phyloP scores from a whole-genome alignment of 75 land plant genomes.

The Sequoia sempervirens region DNA sequence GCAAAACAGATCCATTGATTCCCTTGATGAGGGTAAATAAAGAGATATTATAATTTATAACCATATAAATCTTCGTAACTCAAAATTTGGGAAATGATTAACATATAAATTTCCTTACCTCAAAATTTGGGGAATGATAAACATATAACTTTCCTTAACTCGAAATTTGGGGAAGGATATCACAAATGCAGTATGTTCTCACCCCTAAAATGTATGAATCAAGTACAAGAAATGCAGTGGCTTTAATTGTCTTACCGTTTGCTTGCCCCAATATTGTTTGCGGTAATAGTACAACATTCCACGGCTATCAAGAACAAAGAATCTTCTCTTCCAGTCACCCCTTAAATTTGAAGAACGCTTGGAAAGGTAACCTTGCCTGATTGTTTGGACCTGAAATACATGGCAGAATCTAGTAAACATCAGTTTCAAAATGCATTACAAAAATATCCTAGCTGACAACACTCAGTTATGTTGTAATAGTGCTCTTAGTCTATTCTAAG shows the following conservation, averaged over 20 bases:
- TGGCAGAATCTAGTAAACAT: background rate
- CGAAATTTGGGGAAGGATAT: background rate
- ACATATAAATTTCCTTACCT: background rate
- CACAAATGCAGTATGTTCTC: background rate
- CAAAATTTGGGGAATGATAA: too few relatives aligned
- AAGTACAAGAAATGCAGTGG: background rate
- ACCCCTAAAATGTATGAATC: background rate
- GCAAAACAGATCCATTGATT: background rate
- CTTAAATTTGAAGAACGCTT: constrained; percentile 97
- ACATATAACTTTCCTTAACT: background rate
- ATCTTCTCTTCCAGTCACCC: constrained; percentile 99
- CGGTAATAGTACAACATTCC: constrained; percentile 97
- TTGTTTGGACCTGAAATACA: constrained; percentile 80
- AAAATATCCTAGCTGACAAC: background rate
- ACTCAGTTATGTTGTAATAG: background rate
- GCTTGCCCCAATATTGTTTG: constrained; percentile 76
- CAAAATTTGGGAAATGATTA: too few relatives aligned
- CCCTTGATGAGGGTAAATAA: background rate
- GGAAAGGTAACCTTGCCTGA: constrained; percentile 93
- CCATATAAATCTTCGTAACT: background rate
- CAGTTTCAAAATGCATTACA: background rate
- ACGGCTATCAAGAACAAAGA: constrained; percentile 97
- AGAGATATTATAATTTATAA: background rate
- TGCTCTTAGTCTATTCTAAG: background rate
- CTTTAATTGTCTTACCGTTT: constrained; percentile 60